Percentiles rank a stretch among this genome's conserved stretches.
Evolutionary conservation across 1,284 basidiomycete genomes (phyloP).

Genomic region (Pisolithus thermaeus): DNA sequence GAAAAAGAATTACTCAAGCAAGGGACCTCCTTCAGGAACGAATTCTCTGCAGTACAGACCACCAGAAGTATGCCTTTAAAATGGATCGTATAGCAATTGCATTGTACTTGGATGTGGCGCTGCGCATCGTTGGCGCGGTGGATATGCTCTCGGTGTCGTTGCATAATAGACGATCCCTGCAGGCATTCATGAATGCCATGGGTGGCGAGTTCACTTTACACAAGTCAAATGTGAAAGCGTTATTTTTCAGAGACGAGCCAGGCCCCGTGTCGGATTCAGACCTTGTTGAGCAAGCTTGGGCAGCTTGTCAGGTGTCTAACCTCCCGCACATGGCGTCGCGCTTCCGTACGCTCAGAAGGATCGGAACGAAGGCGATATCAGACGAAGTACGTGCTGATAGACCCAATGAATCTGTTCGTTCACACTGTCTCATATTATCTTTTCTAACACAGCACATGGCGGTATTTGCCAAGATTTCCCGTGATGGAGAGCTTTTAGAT

Average conservation of each 20-base stretch:
- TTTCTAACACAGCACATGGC: no score
- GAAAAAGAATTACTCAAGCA: constrained; percentile 5
- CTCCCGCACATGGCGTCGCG: constrained; percentile 6
- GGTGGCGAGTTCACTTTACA: no score
- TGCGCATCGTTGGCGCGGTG: constrained; percentile 36
- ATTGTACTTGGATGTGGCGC: constrained; percentile 34
- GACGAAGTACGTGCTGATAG: constrained; percentile 9
- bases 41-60: constrained; percentile 26
- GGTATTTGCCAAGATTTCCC: no score
- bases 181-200: no score
- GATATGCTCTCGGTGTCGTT: constrained; percentile 35
- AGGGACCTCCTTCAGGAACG: constrained; percentile 23
- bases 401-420: not conserved
- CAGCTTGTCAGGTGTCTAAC: constrained; percentile 30
- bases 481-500: no score
- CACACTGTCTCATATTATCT: not conserved
- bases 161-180: no score
- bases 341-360: constrained; percentile 17
- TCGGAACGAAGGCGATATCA: constrained; percentile 16
- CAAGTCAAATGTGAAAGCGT: no score
- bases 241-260: constrained; percentile 13
- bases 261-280: not conserved
- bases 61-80: constrained; percentile 36
- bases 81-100: constrained; percentile 39
- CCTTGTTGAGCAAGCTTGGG: constrained; percentile 30